Percentiles rank a stretch among this genome's conserved stretches.
These are phyloP conservation scores for Trypanosoma conorhini DNA, from an alignment of 208 protist species.

Conservation along the genomic window DNA sequence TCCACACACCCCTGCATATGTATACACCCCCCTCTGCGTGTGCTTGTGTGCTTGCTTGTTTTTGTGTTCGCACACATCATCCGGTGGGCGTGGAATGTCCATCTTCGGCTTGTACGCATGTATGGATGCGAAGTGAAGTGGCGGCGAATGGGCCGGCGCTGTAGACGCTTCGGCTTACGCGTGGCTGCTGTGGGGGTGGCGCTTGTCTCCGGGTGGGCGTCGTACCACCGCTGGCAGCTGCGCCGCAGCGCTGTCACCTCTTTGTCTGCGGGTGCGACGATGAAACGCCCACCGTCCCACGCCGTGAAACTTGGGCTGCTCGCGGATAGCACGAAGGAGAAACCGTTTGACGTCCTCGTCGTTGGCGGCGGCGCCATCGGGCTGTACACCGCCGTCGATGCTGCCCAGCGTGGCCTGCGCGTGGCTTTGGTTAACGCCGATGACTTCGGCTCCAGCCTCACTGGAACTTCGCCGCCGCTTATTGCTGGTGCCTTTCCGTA, in stretches of 20 bases:
- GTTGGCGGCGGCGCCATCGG: constrained; percentile 70
- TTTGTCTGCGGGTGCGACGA: not conserved
- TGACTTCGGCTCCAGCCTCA: constrained; percentile 58
- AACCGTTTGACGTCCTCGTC: constrained; percentile 73
- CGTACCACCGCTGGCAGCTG: constrained; percentile 61
- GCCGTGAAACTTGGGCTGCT: constrained; percentile 30
- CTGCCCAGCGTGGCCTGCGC: constrained; percentile 71
- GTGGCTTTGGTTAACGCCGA: constrained; percentile 69
- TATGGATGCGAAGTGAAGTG: not conserved
- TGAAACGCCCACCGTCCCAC: constrained; percentile 13
- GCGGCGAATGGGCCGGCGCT: constrained; percentile 37
- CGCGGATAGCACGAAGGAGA: constrained; percentile 11
- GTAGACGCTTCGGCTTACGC: constrained; percentile 44
- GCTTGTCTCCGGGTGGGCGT: constrained; percentile 11
- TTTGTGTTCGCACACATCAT: not conserved
- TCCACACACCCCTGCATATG: too few relatives aligned
- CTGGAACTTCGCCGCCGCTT: constrained; percentile 30
- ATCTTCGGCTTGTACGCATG: not conserved
- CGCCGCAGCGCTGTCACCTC: constrained; percentile 28
- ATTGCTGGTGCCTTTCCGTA: constrained; percentile 68
- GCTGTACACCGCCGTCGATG: constrained; percentile 83
- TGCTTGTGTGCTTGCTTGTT: too few relatives aligned
- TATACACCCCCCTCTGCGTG: too few relatives aligned
- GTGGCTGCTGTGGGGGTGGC: constrained; percentile 20
- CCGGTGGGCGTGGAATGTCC: not conserved